Conservation (phyloP, 2,329 filamentous ascomycete species). For the Lasiodiplodia theobromae region DNA sequence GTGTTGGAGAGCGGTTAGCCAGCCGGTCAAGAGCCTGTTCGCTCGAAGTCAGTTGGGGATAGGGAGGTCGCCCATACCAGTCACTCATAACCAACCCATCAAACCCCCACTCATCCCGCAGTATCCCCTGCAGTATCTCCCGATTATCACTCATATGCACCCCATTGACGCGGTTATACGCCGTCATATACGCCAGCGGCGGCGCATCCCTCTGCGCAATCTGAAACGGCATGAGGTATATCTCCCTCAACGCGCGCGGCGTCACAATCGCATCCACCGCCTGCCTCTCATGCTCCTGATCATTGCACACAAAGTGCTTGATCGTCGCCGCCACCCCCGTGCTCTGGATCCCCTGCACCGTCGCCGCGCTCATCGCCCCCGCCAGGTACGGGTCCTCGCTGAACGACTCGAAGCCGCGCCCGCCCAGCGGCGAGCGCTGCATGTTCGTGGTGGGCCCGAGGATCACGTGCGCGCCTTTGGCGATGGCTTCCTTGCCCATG, state of each 20-base stretch:
- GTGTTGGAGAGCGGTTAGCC: slow-evolving; percentile 50
- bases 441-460: slow-evolving; percentile 81
- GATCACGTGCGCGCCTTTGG: slow-evolving; percentile 75
- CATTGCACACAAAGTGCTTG: slow-evolving; percentile 75
- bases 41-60: too few species aligned
- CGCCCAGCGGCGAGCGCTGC: slow-evolving; percentile 79
- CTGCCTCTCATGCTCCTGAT: slow-evolving; percentile 75
- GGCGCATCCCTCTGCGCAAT: slow-evolving; percentile 74
- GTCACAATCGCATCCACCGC: slow-evolving; percentile 56
- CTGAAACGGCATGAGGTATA: slow-evolving; percentile 67
- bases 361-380: slow-evolving; percentile 70
- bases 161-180: slow-evolving; percentile 78
- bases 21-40: too few species aligned
- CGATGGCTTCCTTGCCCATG: slow-evolving; percentile 73
- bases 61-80: too few species aligned
- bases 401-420: slow-evolving; percentile 79
- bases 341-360: slow-evolving; percentile 67
- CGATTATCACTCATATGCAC: slow-evolving; percentile 71
- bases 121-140: slow-evolving; percentile 69
- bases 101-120: slow-evolving; percentile 77
- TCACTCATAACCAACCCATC: slow-evolving; percentile 72
- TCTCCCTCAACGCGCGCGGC: slow-evolving; percentile 65
- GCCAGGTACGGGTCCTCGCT: slow-evolving; percentile 73
- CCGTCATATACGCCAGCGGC: slow-evolving; percentile 74
- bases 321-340: slow-evolving; percentile 73